Base-by-base conservation (phyloP, 164 flowering plant species). In the Tinospora cordifolia region DNA sequence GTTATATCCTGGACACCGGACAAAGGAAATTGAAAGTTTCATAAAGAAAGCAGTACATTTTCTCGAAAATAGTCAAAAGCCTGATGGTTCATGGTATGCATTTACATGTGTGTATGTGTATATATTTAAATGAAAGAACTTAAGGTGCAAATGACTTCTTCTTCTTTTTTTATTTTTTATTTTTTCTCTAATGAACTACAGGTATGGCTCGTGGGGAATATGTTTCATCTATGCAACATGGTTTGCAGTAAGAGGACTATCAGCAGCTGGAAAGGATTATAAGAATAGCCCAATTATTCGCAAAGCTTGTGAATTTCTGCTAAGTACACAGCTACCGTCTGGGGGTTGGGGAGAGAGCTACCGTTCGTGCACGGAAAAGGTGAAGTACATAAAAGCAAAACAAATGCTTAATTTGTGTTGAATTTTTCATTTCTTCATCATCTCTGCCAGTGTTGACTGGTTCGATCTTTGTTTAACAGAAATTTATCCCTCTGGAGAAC, bases 61-160 rank as follows among this genome's bases (percentile, higher is more conserved):
- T 78, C 78, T 92, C 62, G 92, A 94, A 80, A 80, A 76, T 41
- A 86, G 81, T 65, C 99, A 94, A 81, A 81, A 38, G 69, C 69
- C 86, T n/a, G 96, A 94, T 82, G 99, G 99, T 71, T 90, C 97
- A 76, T 94, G 99, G 99, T 69, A 62, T 46, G n/a, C n/a, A n/a
- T n/a, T n/a, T n/a, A n/a, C n/a, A n/a, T n/a, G n/a, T n/a, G n/a
- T n/a, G n/a, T n/a, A n/a, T n/a, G n/a, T n/a, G n/a, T n/a, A n/a
- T n/a, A n/a, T n/a, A n/a, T n/a, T n/a, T n/a, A n/a, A n/a, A n/a
- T n/a, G n/a, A n/a, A n/a, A n/a, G n/a, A n/a, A n/a, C n/a, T n/a
- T n/a, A n/a, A n/a, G n/a, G n/a, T n/a, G n/a, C n/a, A n/a, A n/a
- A n/a, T n/a, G n/a, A n/a, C n/a, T n/a, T n/a, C n/a, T n/a, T n/a